Conservation (phyloP, 371 early-diverging fungal species). For the Mortierella sp. region DNA sequence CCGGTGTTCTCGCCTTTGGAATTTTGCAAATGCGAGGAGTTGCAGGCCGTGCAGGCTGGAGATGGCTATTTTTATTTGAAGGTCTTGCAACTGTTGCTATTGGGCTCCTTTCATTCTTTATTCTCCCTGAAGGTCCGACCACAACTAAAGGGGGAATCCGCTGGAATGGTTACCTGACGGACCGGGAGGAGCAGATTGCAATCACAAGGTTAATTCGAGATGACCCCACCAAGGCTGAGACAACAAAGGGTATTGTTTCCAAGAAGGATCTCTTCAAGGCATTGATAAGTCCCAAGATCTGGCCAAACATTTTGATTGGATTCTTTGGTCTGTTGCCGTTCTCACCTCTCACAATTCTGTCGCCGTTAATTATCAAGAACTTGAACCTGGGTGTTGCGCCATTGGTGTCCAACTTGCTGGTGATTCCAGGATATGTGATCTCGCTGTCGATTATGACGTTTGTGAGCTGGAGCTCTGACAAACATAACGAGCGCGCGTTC, state of each 20-base stretch:
- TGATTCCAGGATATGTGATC: slow-evolving; percentile 64
- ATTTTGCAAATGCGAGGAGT: slow-evolving; percentile 62
- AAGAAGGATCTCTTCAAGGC: slow-evolving; percentile 62
- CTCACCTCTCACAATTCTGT: slow-evolving; percentile 60
- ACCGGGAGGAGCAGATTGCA: slow-evolving; percentile 62
- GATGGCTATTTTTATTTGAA: slow-evolving; percentile 60
- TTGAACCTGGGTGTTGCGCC: slow-evolving; percentile 60
- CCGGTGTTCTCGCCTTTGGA: slow-evolving; percentile 60
- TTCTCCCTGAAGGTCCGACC: slow-evolving; percentile 61
- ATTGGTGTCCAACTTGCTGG: slow-evolving; percentile 63
- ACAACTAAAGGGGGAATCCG: slow-evolving; percentile 58
- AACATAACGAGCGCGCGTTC: slow-evolving; percentile 60
- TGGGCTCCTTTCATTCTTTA: slow-evolving; percentile 58
- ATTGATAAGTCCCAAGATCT: slow-evolving; percentile 58
- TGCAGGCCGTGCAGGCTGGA: slow-evolving; percentile 60
- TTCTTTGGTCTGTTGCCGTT: slow-evolving; percentile 58
- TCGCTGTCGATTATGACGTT: slow-evolving; percentile 59
- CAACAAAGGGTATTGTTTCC: slow-evolving; percentile 55
- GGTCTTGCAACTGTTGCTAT: slow-evolving; percentile 55
- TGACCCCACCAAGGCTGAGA: slow-evolving; percentile 62
- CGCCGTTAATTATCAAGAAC: slow-evolving; percentile 64
- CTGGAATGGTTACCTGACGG: slow-evolving; percentile 60
- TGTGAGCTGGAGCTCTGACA: slow-evolving; percentile 62
- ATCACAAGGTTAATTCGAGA: slow-evolving; percentile 68
- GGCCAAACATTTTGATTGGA: slow-evolving; percentile 60